phyloP scores from a whole-genome alignment of 352 stramenopile genomes.

The Thalassiosira livingstoniorum region DNA sequence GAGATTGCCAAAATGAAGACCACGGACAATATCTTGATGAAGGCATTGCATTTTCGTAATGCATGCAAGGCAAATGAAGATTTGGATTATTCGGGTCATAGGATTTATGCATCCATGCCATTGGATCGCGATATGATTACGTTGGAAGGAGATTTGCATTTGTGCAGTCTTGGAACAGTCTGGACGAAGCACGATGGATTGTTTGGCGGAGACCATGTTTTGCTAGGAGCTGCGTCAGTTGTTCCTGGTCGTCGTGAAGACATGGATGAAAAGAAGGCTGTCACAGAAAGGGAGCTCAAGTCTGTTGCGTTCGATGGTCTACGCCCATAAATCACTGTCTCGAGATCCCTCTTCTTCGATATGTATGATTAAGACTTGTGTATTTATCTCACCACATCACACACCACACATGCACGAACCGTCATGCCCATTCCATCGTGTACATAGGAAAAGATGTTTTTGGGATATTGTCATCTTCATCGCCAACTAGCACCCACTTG shows the following conservation, averaged over 20 bases:
- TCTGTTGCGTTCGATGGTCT: conserved; percentile 39
- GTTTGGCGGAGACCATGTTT: conserved; percentile 45
- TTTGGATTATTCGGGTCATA: conserved; percentile 48
- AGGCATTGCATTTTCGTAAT: conserved; percentile 76
- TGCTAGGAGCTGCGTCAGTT: conserved; percentile 45
- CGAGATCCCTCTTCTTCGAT: too few species aligned
- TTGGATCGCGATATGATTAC: conserved; percentile 53
- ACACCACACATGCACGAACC: too few species aligned
- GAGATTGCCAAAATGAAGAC: conserved; percentile 61
- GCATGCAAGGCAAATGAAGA: conserved; percentile 61
- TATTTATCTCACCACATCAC: too few species aligned
- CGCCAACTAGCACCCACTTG: too few species aligned
- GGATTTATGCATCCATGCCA: conserved; percentile 37
- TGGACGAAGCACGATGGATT: conserved; percentile 60
- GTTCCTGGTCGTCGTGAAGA: conserved; percentile 23
- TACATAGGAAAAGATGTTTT: too few species aligned
- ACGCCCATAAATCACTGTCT: conserved; percentile 38
- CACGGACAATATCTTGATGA: conserved; percentile 69
- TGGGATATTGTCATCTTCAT: too few species aligned
- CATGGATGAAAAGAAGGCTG: conserved; percentile 31
- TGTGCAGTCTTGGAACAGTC: conserved; percentile 57
- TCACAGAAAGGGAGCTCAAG: conserved; percentile 28
- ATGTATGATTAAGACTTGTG: too few species aligned
- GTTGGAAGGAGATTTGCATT: conserved; percentile 34
- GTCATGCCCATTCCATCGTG: too few species aligned